phyloP scores from a whole-genome alignment of 2,329 filamentous ascomycete species.

The Phaeophleospora eucalypticola region DNA sequence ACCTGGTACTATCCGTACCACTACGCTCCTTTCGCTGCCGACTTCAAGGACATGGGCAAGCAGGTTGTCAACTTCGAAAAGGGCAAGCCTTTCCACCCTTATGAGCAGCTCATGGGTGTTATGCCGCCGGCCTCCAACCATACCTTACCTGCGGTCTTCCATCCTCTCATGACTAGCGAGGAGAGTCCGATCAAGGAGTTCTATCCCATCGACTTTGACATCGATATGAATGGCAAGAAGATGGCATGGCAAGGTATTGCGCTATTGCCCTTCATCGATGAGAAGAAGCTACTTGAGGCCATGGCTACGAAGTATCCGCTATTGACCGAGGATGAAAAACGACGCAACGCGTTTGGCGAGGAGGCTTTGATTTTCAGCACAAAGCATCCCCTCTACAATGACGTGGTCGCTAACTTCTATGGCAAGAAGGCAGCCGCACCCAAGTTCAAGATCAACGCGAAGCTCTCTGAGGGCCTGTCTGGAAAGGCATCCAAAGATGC shows the following conservation, averaged over 20 bases:
- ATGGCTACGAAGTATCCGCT: constrained; percentile 79
- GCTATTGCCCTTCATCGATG: constrained; percentile 92
- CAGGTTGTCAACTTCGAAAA: constrained; percentile 79
- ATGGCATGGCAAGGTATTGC: constrained; percentile 97
- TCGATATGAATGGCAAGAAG: constrained; percentile 96
- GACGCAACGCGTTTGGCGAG: constrained; percentile 73
- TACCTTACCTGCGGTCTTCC: constrained; percentile 82
- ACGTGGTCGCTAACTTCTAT: constrained; percentile 81
- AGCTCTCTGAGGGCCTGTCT: constrained; percentile 70
- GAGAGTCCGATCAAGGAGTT: constrained; percentile 95
- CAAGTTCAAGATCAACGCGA: constrained; percentile 69
- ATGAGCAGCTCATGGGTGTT: constrained; percentile 98
- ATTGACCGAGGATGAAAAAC: constrained; percentile 69
- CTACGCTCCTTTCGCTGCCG: constrained; percentile 93
- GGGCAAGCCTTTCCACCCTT: constrained; percentile 81
- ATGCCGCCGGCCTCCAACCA: constrained; percentile 90
- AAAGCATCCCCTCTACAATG: constrained; percentile 77
- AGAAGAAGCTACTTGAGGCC: constrained; percentile 74
- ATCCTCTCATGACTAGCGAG: constrained; percentile 80
- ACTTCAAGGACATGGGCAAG: constrained; percentile 79
- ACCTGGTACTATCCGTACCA: constrained; percentile 99
- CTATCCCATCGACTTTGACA: constrained; percentile 88
- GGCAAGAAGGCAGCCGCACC: constrained; percentile 73
- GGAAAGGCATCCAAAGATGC: constrained; percentile 79
- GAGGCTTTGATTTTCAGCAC: constrained; percentile 84